Conservation (phyloP, 768 basidiomycete species). For the Suillus weaverae region DNA sequence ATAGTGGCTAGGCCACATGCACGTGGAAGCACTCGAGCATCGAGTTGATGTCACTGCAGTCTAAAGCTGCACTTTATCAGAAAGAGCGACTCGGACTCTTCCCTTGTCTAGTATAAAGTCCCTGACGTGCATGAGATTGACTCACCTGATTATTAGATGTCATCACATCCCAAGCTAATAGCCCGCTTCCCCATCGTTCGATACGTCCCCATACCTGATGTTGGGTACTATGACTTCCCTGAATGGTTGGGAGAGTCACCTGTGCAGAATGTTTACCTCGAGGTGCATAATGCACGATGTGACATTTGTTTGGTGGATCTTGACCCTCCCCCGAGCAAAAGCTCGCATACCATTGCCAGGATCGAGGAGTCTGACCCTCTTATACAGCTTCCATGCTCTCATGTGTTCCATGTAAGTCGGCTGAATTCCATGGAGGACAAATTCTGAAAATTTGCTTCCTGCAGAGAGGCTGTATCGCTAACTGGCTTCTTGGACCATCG, state of each 20-base stretch:
- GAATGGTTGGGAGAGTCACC: neutral
- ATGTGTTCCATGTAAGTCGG: conserved; percentile 9
- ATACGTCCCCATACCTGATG: conserved; percentile 3
- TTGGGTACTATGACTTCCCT: neutral
- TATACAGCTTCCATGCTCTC: conserved; percentile 9
- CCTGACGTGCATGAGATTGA: neutral
- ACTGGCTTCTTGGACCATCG: neutral
- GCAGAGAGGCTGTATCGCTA: conserved; percentile 4
- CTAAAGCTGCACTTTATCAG: neutral
- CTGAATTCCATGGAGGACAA: neutral
- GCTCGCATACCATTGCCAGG: neutral
- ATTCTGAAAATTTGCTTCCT: neutral
- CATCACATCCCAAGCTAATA: neutral
- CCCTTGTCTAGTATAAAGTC: neutral
- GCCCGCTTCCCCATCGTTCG: conserved; percentile 7
- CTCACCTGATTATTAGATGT: neutral
- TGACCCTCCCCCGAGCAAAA: conserved; percentile 4
- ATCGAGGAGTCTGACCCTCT: conserved; percentile 1
- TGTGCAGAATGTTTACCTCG: conserved; percentile 8
- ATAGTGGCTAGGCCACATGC: neutral
- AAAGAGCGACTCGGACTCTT: neutral
- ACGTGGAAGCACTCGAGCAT: neutral
- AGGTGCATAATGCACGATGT: conserved; percentile 7
- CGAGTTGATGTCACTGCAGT: neutral
- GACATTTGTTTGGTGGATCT: conserved; percentile 4